Evolutionary conservation across 1,284 basidiomycete genomes (phyloP).

Genomic region (Sporisorium iseilematis-ciliati): DNA sequence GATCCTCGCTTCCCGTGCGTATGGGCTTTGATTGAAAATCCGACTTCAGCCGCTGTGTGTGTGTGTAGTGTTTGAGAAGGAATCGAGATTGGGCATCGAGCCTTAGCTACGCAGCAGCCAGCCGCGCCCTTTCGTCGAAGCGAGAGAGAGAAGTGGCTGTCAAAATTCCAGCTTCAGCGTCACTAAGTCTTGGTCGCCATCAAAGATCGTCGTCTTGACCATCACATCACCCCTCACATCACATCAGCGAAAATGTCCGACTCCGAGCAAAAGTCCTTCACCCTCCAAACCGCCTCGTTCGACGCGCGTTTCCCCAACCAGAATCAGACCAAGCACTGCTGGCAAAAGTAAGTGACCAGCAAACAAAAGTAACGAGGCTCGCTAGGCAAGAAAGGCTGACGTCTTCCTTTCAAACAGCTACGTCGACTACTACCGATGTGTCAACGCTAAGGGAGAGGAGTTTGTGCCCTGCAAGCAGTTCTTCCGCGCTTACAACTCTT

Average conservation of each 20-base stretch:
- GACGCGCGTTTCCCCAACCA: constrained; percentile 70
- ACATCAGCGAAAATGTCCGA: constrained; percentile 40
- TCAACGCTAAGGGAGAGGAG: constrained; percentile 96
- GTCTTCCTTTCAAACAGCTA: constrained; percentile 50
- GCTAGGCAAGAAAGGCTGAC: constrained; percentile 3
- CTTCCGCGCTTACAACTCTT: constrained; percentile 93
- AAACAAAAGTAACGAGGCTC: neutral
- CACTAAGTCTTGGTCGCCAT: constrained; percentile 16
- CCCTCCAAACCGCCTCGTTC: constrained; percentile 67
- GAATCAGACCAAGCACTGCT: constrained; percentile 70
- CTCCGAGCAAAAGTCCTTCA: constrained; percentile 59
- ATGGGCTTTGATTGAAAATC: constrained; percentile 16
- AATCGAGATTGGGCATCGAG: constrained; percentile 17
- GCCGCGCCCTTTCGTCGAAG: neutral
- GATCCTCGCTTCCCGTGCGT: constrained; percentile 21
- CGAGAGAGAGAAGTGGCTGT: constrained; percentile 6
- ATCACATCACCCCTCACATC: no score
- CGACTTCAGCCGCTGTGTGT: constrained; percentile 24
- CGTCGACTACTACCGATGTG: constrained; percentile 91
- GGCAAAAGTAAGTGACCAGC: constrained; percentile 63
- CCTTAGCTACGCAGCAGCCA: constrained; percentile 12
- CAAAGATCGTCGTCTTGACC: neutral
- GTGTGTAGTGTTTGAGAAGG: constrained; percentile 10
- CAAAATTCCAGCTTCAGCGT: constrained; percentile 17
- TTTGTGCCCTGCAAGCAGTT: constrained; percentile 99